phyloP scores from a whole-genome alignment of 305 asterid genomes.

The Fraxinus albicans region DNA sequence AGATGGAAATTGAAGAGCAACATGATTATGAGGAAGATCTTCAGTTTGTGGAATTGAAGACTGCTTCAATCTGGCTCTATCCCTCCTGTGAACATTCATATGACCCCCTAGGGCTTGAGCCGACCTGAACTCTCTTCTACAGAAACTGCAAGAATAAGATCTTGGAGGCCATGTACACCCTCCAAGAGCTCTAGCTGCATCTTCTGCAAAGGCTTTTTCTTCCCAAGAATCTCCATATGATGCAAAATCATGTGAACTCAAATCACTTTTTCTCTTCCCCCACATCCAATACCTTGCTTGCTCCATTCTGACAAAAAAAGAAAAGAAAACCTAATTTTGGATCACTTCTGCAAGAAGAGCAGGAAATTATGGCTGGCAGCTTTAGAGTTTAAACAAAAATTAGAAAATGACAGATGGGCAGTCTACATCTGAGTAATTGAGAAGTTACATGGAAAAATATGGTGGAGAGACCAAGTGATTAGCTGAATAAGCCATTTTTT shows the following conservation, averaged over 20 bases:
- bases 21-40: constrained; percentile 32
- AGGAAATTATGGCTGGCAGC: neutral
- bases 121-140: constrained; percentile 81
- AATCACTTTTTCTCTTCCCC: constrained; percentile 50
- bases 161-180: constrained; percentile 96
- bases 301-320: constrained; percentile 42
- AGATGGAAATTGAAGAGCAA: constrained; percentile 32
- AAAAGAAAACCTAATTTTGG: constrained; percentile 15
- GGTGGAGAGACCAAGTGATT: constrained; percentile 26
- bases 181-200: constrained; percentile 70
- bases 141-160: constrained; percentile 85
- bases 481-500: constrained; percentile 36
- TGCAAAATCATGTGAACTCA: constrained; percentile 13
- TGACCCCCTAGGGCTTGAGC: constrained; percentile 98
- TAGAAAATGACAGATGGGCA: constrained; percentile 14
- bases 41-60: constrained; percentile 37
- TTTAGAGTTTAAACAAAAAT: neutral
- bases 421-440: constrained; percentile 38
- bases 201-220: constrained; percentile 90
- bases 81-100: constrained; percentile 91
- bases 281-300: constrained; percentile 68
- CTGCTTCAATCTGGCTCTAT: constrained; percentile 84
- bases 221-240: constrained; percentile 74
- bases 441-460: constrained; percentile 17
- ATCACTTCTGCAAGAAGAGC: neutral